A percentile compares a stretch with the other conserved stretches of the same genome.
Conservation (phyloP, 2,329 filamentous ascomycete species). For the Cytospora leucostoma region DNA sequence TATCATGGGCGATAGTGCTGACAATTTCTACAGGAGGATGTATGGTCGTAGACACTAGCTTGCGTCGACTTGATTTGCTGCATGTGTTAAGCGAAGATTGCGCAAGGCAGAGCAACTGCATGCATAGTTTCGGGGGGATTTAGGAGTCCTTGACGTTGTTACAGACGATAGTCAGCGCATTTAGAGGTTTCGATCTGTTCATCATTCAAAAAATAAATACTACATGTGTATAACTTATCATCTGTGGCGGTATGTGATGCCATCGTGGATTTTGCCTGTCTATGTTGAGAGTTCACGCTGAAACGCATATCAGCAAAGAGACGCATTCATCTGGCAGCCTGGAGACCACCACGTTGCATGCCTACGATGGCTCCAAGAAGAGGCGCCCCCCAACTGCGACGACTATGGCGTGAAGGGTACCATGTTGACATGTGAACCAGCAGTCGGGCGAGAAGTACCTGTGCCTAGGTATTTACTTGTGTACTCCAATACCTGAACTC, state of each 20-base stretch:
- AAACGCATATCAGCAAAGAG: background rate
- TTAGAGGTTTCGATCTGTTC: constrained; percentile 13
- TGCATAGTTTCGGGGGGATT: constrained; percentile 17
- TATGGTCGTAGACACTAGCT: constrained; percentile 60
- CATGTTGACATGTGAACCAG: too few relatives aligned
- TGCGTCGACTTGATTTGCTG: constrained; percentile 13
- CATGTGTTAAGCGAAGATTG: constrained; percentile 18
- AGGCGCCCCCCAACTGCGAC: too few relatives aligned
- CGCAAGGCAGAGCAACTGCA: constrained; percentile 3
- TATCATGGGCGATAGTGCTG: constrained; percentile 32
- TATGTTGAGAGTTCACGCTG: too few relatives aligned
- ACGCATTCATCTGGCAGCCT: background rate
- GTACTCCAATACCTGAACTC: too few relatives aligned
- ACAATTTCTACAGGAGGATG: constrained; percentile 60
- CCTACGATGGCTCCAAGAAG: too few relatives aligned
- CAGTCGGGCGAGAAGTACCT: too few relatives aligned
- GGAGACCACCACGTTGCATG: background rate
- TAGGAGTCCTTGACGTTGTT: constrained; percentile 22
- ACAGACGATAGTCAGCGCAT: constrained; percentile 11
- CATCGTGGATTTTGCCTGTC: background rate
- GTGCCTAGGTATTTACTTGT: too few relatives aligned
- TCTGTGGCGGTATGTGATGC: background rate
- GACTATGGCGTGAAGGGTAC: too few relatives aligned
- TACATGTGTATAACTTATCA: constrained; percentile 10
- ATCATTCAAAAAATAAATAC: constrained; percentile 7